Evolutionary conservation across 495 filamentous ascomycete genomes (phyloP).

Genomic region (Penicillium paradoxum): DNA sequence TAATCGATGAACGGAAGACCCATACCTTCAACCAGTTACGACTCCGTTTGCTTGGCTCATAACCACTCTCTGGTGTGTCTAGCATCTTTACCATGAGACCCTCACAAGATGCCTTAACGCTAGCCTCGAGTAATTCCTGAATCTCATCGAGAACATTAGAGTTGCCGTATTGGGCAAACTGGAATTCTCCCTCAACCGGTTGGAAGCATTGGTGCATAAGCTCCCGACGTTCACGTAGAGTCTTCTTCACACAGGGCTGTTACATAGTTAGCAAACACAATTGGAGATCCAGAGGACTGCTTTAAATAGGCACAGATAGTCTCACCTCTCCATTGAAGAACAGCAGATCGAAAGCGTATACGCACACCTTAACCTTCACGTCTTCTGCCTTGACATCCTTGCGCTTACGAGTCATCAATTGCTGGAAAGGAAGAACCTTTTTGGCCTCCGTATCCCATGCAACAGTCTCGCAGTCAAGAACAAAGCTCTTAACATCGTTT

Average conservation of each 20-base stretch:
- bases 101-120: constrained; percentile 90
- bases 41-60: constrained; percentile 91
- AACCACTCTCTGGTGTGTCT: constrained; percentile 82
- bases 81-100: constrained; percentile 99
- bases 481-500: constrained; percentile 82
- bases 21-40: constrained; percentile 95
- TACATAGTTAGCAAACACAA: constrained; percentile 1
- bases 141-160: constrained; percentile 91
- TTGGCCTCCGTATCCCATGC: constrained; percentile 91
- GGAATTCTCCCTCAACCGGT: constrained; percentile 80
- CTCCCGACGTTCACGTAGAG: constrained; percentile 77
- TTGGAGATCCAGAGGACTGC: not conserved
- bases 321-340: constrained; percentile 86
- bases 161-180: constrained; percentile 82
- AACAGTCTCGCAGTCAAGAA: constrained; percentile 97
- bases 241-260: constrained; percentile 74
- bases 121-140: constrained; percentile 84
- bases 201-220: constrained; percentile 70
- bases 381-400: constrained; percentile 98
- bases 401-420: constrained; percentile 93
- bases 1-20: not conserved
- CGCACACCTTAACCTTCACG: constrained; percentile 93
- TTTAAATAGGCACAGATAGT: not conserved
- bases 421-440: constrained; percentile 93
- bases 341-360: constrained; percentile 93